Percentiles rank a stretch among this genome's conserved stretches.
These are phyloP conservation scores for Steccherinum ochraceum DNA, from an alignment of 768 basidiomycete species.

Conservation along the genomic window DNA sequence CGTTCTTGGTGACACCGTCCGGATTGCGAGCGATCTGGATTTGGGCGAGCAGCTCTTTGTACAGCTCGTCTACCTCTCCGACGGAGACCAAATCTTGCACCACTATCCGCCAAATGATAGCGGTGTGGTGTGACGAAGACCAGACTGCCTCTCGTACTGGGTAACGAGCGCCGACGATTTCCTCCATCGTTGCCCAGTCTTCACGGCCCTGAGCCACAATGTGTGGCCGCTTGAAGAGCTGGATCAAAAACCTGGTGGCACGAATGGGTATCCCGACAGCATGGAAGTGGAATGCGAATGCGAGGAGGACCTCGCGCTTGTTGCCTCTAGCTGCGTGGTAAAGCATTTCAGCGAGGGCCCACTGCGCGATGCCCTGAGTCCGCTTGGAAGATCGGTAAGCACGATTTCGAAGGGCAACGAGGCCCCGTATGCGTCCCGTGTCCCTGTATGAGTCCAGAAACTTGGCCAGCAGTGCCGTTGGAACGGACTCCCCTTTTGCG, in stretches of 20 bases:
- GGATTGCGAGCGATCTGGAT: background rate
- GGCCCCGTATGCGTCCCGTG: background rate
- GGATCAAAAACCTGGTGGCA: constrained; percentile 4
- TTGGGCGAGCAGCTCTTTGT: constrained; percentile 2
- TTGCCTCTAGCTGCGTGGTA: constrained; percentile 12
- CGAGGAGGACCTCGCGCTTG: constrained; percentile 13
- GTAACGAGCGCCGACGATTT: background rate
- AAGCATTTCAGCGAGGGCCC: constrained; percentile 23
- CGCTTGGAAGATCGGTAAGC: background rate
- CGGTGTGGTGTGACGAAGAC: constrained; percentile 4
- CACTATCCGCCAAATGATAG: constrained; percentile 5
- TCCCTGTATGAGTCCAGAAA: background rate
- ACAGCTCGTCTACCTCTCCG: constrained; percentile 1
- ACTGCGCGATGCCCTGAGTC: constrained; percentile 7
- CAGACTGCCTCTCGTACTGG: background rate
- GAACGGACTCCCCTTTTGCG: background rate
- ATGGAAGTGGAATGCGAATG: constrained; percentile 48
- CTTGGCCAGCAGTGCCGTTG: background rate
- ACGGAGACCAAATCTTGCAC: background rate
- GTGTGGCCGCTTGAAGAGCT: background rate
- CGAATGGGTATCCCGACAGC: constrained; percentile 43
- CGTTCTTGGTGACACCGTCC: background rate
- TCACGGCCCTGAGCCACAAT: constrained; percentile 23
- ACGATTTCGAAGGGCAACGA: background rate
- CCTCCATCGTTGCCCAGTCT: constrained; percentile 3